Conservation (phyloP, 2,329 filamentous ascomycete species). For the Exophiala lecanii-corni region DNA sequence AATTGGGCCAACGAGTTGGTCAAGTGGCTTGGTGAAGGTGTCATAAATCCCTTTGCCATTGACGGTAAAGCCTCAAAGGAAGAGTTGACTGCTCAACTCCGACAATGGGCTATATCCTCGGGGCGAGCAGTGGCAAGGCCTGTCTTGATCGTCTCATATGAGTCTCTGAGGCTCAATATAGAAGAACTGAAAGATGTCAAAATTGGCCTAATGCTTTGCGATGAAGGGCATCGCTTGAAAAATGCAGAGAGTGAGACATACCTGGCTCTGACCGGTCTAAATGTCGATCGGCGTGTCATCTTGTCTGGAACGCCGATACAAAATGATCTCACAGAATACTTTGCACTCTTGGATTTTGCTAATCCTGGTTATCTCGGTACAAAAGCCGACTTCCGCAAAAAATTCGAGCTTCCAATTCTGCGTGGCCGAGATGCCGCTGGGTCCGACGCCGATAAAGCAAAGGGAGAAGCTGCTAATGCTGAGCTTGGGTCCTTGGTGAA, state of each 20-base stretch:
- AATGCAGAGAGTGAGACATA: constrained; percentile 97
- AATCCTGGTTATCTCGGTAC: constrained; percentile 90
- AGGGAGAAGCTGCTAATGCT: constrained; percentile 74
- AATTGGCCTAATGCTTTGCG: constrained; percentile 89
- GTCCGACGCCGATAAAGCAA: constrained; percentile 72
- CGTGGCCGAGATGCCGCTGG: constrained; percentile 87
- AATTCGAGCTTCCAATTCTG: constrained; percentile 88
- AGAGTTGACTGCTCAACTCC: constrained; percentile 81
- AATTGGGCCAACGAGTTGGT: constrained; percentile 97
- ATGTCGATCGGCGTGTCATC: constrained; percentile 88
- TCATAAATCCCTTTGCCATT: constrained; percentile 88
- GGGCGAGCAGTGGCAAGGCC: constrained; percentile 87
- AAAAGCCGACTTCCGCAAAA: constrained; percentile 85
- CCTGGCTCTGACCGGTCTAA: constrained; percentile 80
- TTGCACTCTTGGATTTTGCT: constrained; percentile 90
- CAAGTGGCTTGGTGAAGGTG: constrained; percentile 93
- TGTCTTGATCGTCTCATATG: constrained; percentile 96
- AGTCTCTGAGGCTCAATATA: constrained; percentile 85
- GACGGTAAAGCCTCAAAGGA: constrained; percentile 96
- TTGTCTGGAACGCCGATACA: constrained; percentile 96
- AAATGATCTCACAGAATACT: constrained; percentile 98
- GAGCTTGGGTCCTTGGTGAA: constrained; percentile 85
- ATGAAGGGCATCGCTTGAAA: constrained; percentile 94
- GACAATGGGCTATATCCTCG: constrained; percentile 89
- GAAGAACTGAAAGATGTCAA: constrained; percentile 84